Evolutionary conservation across 2,329 filamentous ascomycete species (phyloP).

Genomic region (Cladosporium halotolerans): DNA sequence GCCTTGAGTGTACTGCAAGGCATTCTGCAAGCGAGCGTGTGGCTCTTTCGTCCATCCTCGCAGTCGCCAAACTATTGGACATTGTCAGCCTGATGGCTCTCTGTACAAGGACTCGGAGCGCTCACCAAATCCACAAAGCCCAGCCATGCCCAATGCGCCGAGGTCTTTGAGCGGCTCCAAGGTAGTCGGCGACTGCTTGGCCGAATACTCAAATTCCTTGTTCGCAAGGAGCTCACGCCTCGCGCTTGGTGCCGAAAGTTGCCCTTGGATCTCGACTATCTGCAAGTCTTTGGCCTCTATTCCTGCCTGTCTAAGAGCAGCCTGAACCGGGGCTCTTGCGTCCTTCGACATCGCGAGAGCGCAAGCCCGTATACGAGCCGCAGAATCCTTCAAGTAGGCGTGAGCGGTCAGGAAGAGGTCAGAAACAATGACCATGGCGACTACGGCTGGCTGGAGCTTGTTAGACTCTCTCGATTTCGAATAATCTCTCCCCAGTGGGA

Average conservation of each 20-base stretch:
- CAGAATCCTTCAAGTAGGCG: conserved; percentile 23
- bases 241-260: background rate
- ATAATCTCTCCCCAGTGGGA: background rate
- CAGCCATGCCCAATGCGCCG: conserved; percentile 15
- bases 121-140: conserved; percentile 18
- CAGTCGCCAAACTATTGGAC: conserved; percentile 20
- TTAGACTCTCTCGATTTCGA: conserved; percentile 3
- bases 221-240: background rate
- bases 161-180: background rate
- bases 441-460: conserved; percentile 10
- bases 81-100: background rate
- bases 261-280: conserved; percentile 15
- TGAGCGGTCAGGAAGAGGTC: conserved; percentile 22
- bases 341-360: conserved; percentile 1
- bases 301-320: conserved; percentile 15
- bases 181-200: background rate
- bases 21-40: conserved; percentile 13
- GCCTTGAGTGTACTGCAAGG: conserved; percentile 15
- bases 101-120: background rate
- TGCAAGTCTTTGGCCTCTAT: conserved; percentile 17
- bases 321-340: conserved; percentile 10
- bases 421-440: conserved; percentile 21
- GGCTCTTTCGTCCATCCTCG: conserved; percentile 20
- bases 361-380: conserved; percentile 17
- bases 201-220: background rate